Base-by-base conservation (phyloP, 441 rosid species). In the Eugenia klotzschiana region DNA sequence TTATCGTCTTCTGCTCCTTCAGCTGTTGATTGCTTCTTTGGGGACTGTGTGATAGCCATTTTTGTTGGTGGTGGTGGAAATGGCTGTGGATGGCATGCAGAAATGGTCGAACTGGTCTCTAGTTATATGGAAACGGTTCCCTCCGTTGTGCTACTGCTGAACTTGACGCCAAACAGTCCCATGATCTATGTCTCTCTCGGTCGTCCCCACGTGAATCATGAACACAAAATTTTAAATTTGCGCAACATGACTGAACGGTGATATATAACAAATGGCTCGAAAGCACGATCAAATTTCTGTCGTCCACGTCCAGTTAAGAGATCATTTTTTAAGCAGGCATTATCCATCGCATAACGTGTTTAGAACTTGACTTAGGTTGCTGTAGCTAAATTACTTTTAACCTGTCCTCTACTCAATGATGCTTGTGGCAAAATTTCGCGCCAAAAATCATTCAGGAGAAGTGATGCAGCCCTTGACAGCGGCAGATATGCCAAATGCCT, bases 1-100 rank as follows among this genome's bases (percentile, higher is more conserved):
- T 18, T 41, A 79, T 89, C 91, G 27, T 84, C 91, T 80, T 86
- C 87, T 8, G 83, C 89, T 12, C 80, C 87, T 64, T 79, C 82
- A 22, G 2, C 46, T 9, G 15, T 73, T 41, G 40, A 53, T 37
- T 52, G 64, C 81, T 82, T 53, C 84, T 72, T 10, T 40, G 52
- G 41, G 13, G 84, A 51, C 64, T 41, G 54, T 23, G 81, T 73
- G 51, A 69, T 52, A 18, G 72, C 52, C 84, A 82, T 82, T 33
- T 40, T 6, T 79, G 83, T 64, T 87, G 84, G 85, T 85, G 53
- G 80, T 84, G 53, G 80, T 10, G 43, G 79, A 3, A 46, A 18
- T 72, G 26, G 14, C 3, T 49, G 50, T 37, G 16, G 51, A 13
- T 81, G 27, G 64, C 83, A 74, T 46, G 33, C 53, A 73, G 7